Conservation (phyloP, 1,139 yeast species). For the Lipomyces yarrowii region DNA sequence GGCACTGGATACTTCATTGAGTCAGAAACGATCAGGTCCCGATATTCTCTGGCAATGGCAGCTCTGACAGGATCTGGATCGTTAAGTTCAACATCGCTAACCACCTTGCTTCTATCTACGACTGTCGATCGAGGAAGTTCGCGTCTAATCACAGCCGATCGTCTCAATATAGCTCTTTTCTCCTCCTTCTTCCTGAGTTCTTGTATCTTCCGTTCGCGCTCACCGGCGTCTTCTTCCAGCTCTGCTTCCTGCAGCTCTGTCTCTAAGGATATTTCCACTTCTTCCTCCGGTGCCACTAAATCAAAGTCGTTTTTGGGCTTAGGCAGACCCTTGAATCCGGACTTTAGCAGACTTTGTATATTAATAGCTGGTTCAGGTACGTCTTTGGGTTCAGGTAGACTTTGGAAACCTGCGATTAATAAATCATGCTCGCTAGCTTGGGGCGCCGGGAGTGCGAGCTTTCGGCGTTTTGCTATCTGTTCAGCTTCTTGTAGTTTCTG, state of each 20-base stretch:
- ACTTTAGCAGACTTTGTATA: slow-evolving; percentile 33
- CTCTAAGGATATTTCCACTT: slow-evolving; percentile 26
- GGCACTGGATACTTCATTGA: slow-evolving; percentile 44
- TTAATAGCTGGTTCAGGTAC: slow-evolving; percentile 54
- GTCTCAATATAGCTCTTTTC: slow-evolving; percentile 40
- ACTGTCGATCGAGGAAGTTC: slow-evolving; percentile 56
- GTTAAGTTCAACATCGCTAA: slow-evolving; percentile 47
- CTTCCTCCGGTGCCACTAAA: slow-evolving; percentile 46
- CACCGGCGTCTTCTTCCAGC: slow-evolving; percentile 45
- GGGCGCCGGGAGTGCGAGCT: slow-evolving; percentile 59
- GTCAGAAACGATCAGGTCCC: slow-evolving; percentile 53
- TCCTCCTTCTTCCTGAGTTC: slow-evolving; percentile 37
- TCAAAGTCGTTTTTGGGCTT: slow-evolving; percentile 63
- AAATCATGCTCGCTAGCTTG: slow-evolving; percentile 45
- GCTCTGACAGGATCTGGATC: slow-evolving; percentile 25
- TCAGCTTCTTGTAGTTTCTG: slow-evolving; percentile 44
- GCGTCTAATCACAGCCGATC: slow-evolving; percentile 56
- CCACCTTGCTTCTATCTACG: slow-evolving; percentile 31
- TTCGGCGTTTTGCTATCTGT: slow-evolving; percentile 54
- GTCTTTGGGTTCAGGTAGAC: slow-evolving; percentile 58
- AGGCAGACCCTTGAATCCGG: slow-evolving; percentile 51
- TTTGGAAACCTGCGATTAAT: slow-evolving; percentile 44
- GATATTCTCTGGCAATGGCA: slow-evolving; percentile 24
- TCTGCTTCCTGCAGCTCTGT: slow-evolving; percentile 20
- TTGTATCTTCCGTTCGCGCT: slow-evolving; percentile 39